Base-by-base conservation (phyloP, 441 rosid genomes). In the Eruca vesicaria region DNA sequence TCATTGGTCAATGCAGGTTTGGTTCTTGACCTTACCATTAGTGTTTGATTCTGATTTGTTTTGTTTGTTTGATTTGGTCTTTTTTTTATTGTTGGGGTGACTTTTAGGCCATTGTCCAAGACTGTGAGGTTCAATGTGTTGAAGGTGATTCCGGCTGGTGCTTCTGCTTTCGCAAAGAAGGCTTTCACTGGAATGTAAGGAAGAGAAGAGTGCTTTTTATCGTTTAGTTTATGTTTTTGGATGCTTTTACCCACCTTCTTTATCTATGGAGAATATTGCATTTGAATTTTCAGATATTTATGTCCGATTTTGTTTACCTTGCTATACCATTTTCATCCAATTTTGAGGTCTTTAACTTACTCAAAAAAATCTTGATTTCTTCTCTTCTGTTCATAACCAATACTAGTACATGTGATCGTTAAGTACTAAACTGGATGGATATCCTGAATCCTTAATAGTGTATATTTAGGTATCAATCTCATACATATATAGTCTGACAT, bases 1-100 rank as follows among this genome's bases (percentile, higher is more conserved):
- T 79, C 62, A 86, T 93, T 2, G 98, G 98, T 8, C 98, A 93
- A 60, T 89, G 98, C 98, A 93, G 98, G 98, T 76, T 85, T 2
- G 65, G 16, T 28, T 64, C 41, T 18, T 15, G 21, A 62, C 14
- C 18, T 26, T 6, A 0, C 23, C 2, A 21, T 28, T 18, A 6
- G 9, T 21, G 0, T n/a, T 28, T 61, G 35, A 31, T 63, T 55
- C 21, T 69, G 11, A 2, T 19, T 53, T 5, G 26, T 29, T 29
- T 29, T 29, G 5, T 29, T 53, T 38, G 23, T 18, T 61, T 69
- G 61, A 15, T 10, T 57, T 76, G 41, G 65, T 63, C 9, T 38
- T 18, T 5, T 15, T 23, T 19, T 2, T 23, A 0, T 55, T 2
- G 1, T 62, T 12, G 2, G 45, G 3, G 23, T 2, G 28, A 8